Evolutionary conservation across 2,329 filamentous ascomycete genomes (phyloP).

Genomic region (Venturia aucupariae): DNA sequence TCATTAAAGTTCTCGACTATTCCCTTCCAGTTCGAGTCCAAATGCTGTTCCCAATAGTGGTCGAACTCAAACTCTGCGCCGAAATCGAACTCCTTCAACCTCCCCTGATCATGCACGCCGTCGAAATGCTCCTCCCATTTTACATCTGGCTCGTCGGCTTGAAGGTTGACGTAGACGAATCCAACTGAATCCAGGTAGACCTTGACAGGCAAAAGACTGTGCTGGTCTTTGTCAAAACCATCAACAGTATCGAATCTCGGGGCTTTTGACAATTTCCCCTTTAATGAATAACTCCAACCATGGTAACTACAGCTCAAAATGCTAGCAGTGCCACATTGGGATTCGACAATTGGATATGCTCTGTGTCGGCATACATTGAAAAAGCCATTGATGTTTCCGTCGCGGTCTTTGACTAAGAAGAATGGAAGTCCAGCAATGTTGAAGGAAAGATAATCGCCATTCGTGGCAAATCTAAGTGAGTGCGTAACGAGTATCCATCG

Average conservation of each 20-base stretch:
- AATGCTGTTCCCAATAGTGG: slow-evolving; percentile 48
- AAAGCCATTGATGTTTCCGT: slow-evolving; percentile 47
- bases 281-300: slow-evolving; percentile 52
- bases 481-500: slow-evolving; percentile 49
- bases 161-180: slow-evolving; percentile 52
- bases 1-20: slow-evolving; percentile 57
- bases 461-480: slow-evolving; percentile 39
- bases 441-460: slow-evolving; percentile 49
- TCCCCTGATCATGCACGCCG: slow-evolving; percentile 30
- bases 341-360: slow-evolving; percentile 47
- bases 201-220: slow-evolving; percentile 48
- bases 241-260: slow-evolving; percentile 48
- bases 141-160: slow-evolving; percentile 38
- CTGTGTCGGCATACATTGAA: slow-evolving; percentile 56
- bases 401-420: slow-evolving; percentile 42
- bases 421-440: slow-evolving; percentile 48
- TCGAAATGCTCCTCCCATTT: slow-evolving; percentile 46
- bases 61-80: slow-evolving; percentile 44
- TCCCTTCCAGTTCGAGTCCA: slow-evolving; percentile 52
- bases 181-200: slow-evolving; percentile 44
- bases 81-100: slow-evolving; percentile 10
- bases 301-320: slow-evolving; percentile 54
- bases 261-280: slow-evolving; percentile 50
- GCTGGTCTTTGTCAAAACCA: slow-evolving; percentile 48
- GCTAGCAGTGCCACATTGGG: slow-evolving; percentile 41